These are phyloP conservation scores for Verticillium albo-atrum DNA, from an alignment of 2,329 filamentous ascomycete genomes.

Conservation along the genomic window DNA sequence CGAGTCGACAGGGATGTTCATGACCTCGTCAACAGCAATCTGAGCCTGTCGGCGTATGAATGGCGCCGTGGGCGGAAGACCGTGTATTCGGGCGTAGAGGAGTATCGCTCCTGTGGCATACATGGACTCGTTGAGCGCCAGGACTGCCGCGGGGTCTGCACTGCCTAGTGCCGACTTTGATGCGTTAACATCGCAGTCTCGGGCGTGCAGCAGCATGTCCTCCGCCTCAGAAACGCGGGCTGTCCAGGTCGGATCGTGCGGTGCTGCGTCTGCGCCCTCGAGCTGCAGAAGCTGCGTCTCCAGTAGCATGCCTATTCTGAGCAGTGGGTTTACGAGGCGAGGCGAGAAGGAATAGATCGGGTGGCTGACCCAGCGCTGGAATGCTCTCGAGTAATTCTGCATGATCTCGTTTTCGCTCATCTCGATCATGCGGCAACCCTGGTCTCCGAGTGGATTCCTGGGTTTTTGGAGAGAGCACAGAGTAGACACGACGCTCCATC, in stretches of 20 bases:
- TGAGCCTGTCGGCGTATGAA: constrained; percentile 9
- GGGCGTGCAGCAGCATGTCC: constrained; percentile 8
- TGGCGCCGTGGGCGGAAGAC: constrained; percentile 8
- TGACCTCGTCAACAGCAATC: constrained; percentile 4
- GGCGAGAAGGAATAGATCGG: constrained; percentile 12
- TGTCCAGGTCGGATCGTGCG: constrained; percentile 1
- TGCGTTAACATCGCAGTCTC: constrained; percentile 6
- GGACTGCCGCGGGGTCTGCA: constrained; percentile 7
- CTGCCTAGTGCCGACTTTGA: constrained; percentile 1
- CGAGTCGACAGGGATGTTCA: constrained; percentile 7
- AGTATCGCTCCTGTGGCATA: constrained; percentile 9
- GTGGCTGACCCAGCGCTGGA: constrained; percentile 11
- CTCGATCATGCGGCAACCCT: constrained; percentile 6
- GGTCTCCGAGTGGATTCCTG: background rate
- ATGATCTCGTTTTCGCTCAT: constrained; percentile 10
- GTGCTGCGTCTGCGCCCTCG: background rate
- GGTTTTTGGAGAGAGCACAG: constrained; percentile 10
- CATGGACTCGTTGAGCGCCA: constrained; percentile 12
- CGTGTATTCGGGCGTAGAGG: constrained; percentile 8
- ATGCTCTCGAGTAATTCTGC: constrained; percentile 10
- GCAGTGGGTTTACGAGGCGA: constrained; percentile 11
- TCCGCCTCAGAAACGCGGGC: constrained; percentile 5
- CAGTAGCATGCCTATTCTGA: constrained; percentile 9
- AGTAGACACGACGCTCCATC: constrained; percentile 10
- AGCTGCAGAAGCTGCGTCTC: constrained; percentile 7